phyloP scores from a whole-genome alignment of 2,329 filamentous ascomycete species.

The Cladosporium oxysporum region DNA sequence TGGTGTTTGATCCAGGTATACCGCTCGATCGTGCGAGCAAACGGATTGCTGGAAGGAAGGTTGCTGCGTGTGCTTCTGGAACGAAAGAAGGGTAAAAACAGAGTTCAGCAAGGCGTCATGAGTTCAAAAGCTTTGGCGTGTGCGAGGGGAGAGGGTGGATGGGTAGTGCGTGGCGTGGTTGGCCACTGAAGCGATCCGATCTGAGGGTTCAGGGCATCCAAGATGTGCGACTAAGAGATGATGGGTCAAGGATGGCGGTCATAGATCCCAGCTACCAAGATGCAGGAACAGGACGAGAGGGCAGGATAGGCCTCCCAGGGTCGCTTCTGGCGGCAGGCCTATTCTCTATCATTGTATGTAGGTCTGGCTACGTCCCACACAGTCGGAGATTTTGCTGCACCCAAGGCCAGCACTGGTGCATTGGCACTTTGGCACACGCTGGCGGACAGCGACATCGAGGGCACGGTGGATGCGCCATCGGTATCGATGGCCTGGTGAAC shows the following conservation, averaged over 20 bases:
- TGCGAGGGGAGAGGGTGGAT: background rate
- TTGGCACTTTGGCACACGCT: constrained; percentile 1
- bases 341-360: background rate
- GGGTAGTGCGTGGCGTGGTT: constrained; percentile 9
- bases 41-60: constrained; percentile 13
- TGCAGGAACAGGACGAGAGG: constrained; percentile 17
- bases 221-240: constrained; percentile 3
- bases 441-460: background rate
- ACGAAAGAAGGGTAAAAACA: background rate
- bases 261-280: constrained; percentile 19
- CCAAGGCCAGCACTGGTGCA: constrained; percentile 5
- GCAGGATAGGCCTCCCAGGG: background rate
- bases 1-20: constrained; percentile 16
- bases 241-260: constrained; percentile 18
- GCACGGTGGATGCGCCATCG: constrained; percentile 4
- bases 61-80: background rate
- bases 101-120: constrained; percentile 11
- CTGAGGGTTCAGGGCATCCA: background rate
- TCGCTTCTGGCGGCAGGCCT: background rate
- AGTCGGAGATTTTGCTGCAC: constrained; percentile 6
- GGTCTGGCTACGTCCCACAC: background rate
- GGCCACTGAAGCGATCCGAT: constrained; percentile 7
- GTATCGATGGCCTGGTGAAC: constrained; percentile 4
- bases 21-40: background rate
- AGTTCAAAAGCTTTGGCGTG: constrained; percentile 15